Conservation (phyloP, 495 filamentous ascomycete genomes). For the Barbatosphaeria neglecta region DNA sequence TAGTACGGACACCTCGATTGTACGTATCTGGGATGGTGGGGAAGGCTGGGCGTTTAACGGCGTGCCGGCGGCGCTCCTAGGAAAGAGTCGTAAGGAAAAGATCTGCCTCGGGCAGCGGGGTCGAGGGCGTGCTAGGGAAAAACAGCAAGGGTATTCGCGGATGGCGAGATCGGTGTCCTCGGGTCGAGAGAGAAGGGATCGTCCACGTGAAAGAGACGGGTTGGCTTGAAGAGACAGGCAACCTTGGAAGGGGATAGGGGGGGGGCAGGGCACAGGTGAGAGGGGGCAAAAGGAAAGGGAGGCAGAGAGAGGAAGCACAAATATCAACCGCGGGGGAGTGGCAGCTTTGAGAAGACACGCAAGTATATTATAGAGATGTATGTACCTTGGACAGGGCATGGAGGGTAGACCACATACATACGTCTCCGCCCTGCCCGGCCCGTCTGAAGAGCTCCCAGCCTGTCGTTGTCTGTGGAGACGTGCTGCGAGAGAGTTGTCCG, state of each 20-base stretch:
- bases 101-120: not conserved
- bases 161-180: not conserved
- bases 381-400: not conserved
- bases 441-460: not conserved
- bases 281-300: not conserved
- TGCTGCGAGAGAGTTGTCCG: constrained; percentile 1
- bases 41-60: not conserved
- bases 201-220: not conserved
- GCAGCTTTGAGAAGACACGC: not conserved
- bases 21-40: not conserved
- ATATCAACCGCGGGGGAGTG: not conserved
- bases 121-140: not conserved
- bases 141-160: not conserved
- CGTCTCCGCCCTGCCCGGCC: not conserved
- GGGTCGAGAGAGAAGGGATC: not conserved
- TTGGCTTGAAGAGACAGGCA: too few relatives aligned
- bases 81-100: not conserved
- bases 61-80: too few relatives aligned
- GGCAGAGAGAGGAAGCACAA: not conserved
- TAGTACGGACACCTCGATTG: not conserved
- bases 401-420: not conserved
- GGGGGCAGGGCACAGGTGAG: not conserved
- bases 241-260: not conserved
- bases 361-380: not conserved
- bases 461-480: not conserved